phyloP scores from a whole-genome alignment of 2,329 filamentous ascomycete species.

The Diaporthe longicolla region DNA sequence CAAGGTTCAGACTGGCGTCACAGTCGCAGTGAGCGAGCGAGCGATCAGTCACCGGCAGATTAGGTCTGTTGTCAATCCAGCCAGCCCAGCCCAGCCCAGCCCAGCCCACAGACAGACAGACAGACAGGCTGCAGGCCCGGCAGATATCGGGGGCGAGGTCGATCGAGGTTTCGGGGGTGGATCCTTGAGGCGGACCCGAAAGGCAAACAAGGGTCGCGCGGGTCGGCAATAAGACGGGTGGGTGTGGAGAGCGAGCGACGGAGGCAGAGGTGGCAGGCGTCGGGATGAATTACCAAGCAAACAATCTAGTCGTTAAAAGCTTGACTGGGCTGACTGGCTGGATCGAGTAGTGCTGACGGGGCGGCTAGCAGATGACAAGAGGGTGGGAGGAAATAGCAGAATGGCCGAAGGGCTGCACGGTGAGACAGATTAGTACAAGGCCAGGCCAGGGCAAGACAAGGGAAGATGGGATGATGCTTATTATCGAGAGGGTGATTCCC shows the following conservation, averaged over 20 bases:
- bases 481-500: too few relatives aligned
- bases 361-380: background rate
- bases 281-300: conserved; percentile 21
- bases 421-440: background rate
- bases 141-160: conserved; percentile 27
- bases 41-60: conserved; percentile 21
- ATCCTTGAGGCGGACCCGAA: conserved; percentile 22
- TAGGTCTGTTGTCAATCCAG: background rate
- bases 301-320: background rate
- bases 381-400: background rate
- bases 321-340: conserved; percentile 17
- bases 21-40: conserved; percentile 16
- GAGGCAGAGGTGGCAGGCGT: background rate
- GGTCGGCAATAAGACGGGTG: conserved; percentile 26
- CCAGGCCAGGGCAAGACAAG: background rate
- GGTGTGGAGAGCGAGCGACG: conserved; percentile 10
- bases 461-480: too few relatives aligned
- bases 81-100: too few relatives aligned
- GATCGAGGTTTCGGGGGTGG: conserved; percentile 31
- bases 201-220: conserved; percentile 14
- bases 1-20: conserved; percentile 22
- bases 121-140: conserved; percentile 12
- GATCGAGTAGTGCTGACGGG: conserved; percentile 10
- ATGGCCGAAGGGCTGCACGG: background rate
- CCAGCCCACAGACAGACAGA: too few relatives aligned